Conservation (phyloP, 2,329 filamentous ascomycete species). For the Arthrobotrys iridis region DNA sequence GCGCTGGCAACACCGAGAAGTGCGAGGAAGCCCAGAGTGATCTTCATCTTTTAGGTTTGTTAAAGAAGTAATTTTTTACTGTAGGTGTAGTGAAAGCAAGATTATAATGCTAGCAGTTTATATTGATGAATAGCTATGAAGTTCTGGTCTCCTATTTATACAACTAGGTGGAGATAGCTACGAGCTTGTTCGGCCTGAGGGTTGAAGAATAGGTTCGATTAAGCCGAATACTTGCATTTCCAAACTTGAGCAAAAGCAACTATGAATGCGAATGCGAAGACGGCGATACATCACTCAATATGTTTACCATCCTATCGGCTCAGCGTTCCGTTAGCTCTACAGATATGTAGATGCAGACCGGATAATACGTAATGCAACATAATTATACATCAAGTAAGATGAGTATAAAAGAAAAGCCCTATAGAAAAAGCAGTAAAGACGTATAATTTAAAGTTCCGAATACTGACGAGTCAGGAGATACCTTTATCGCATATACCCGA, state of each 20-base stretch:
- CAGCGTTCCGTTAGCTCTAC: conserved; percentile 28
- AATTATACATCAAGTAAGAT: not conserved
- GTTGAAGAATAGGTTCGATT: not conserved
- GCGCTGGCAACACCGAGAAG: conserved; percentile 15
- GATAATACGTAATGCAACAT: not conserved
- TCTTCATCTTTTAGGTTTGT: conserved; percentile 21
- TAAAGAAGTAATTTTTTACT: not conserved
- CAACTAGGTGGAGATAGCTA: not conserved
- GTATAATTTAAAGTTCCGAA: not conserved
- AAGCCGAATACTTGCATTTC: conserved; percentile 12
- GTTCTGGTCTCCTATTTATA: conserved; percentile 27
- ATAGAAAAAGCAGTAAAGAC: not conserved
- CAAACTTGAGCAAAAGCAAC: not conserved
- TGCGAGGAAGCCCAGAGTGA: conserved; percentile 21
- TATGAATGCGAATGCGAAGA: conserved; percentile 4
- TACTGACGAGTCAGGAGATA: not conserved
- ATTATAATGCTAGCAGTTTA: conserved; percentile 1
- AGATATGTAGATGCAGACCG: not conserved
- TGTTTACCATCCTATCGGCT: conserved; percentile 18
- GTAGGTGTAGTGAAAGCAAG: not conserved
- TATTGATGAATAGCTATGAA: conserved; percentile 18
- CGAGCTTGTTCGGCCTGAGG: not conserved
- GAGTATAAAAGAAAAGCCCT: not conserved
- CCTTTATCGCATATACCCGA: not conserved
- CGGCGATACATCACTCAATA: not conserved